Evolutionary conservation across 345 rosid genomes (phyloP), one percentile per base, ranked within the genome.

Genomic region (Arabidopsis arenosa): DNA sequence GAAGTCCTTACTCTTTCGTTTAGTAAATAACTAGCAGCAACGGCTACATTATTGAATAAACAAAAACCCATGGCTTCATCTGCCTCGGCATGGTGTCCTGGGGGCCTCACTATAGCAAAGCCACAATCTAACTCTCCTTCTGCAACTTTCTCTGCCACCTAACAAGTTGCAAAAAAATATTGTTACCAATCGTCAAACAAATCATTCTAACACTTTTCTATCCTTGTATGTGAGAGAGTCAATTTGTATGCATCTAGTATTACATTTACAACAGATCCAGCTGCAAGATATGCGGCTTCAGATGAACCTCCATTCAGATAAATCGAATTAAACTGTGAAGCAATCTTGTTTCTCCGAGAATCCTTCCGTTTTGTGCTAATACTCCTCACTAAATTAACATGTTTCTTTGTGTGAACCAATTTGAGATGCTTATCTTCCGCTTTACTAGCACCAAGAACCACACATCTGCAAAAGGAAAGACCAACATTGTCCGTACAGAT

Each of bases 1-100:
- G 7, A 70, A 32, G 60, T 72, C 66, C 83, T 84, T 78, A 92
- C 97, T 74, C 83, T 86, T 76, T 83, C 84, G 60, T 90, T 84
- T 14, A 95, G 80, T 47, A 92, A 78, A 82, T 66, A 90, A 67
- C 86, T 86, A 35, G 96, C 75, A 64, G 97, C 97, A 66, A 89
- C 83, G 44, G 97, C 99, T n/a, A 95, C 88, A 77, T 95, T 95
- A 85, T 95, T 95, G 83, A 81, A 95, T 36, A 92, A 74, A 86
- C 99, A 95, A 74, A 92, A 92, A 13, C 99, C 99, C 97, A 92
- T 88, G 4, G 97, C 87, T 82, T 86, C 82, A 81, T 90, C 78
- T 51, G 78, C 77, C 74, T 92, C 99, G 21, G 99, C 97, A 88
- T 95, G 99, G 79, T 95, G 97, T 4, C 99, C 99, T 15, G 99